Conservation (phyloP, 352 stramenopile genomes). For the Pythium folliculosum region DNA sequence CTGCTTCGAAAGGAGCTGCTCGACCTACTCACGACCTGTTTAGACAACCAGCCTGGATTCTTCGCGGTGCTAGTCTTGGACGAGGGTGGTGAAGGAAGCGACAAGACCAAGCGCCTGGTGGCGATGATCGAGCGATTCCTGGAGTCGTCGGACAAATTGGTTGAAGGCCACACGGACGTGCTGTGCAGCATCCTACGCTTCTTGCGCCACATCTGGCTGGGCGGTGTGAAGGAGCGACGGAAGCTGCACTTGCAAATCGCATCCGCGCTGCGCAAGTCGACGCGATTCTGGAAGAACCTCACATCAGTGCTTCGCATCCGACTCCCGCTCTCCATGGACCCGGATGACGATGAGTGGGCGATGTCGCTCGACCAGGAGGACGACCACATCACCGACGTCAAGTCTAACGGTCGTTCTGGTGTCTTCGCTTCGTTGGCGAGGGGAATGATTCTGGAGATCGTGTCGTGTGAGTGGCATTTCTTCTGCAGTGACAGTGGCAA, state of each 20-base stretch:
- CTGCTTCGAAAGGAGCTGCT: constrained; percentile 42
- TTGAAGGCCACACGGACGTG: constrained; percentile 58
- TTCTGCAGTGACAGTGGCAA: constrained; percentile 30
- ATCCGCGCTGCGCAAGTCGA: constrained; percentile 34
- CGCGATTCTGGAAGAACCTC: constrained; percentile 62
- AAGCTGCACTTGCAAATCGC: constrained; percentile 55
- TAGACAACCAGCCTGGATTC: constrained; percentile 66
- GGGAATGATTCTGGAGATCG: constrained; percentile 60
- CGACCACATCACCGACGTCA: constrained; percentile 4
- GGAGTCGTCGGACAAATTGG: constrained; percentile 51
- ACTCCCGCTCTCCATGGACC: constrained; percentile 41
- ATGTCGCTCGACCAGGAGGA: constrained; percentile 28
- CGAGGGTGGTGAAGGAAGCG: constrained; percentile 17
- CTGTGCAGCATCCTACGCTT: constrained; percentile 61
- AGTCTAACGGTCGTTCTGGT: constrained; percentile 55
- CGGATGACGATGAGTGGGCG: constrained; percentile 28
- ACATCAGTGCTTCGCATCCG: constrained; percentile 58
- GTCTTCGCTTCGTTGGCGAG: constrained; percentile 60
- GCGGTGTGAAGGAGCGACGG: constrained; percentile 38
- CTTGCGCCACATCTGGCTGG: constrained; percentile 58
- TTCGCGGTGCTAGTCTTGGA: constrained; percentile 58
- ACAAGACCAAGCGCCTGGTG: constrained; percentile 35
- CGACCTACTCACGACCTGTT: constrained; percentile 49
- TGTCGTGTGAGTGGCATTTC: constrained; percentile 68
- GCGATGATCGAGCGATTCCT: constrained; percentile 54